Conservation (phyloP, 257 asterid genomes). For the Nicotiana undulata region DNA sequence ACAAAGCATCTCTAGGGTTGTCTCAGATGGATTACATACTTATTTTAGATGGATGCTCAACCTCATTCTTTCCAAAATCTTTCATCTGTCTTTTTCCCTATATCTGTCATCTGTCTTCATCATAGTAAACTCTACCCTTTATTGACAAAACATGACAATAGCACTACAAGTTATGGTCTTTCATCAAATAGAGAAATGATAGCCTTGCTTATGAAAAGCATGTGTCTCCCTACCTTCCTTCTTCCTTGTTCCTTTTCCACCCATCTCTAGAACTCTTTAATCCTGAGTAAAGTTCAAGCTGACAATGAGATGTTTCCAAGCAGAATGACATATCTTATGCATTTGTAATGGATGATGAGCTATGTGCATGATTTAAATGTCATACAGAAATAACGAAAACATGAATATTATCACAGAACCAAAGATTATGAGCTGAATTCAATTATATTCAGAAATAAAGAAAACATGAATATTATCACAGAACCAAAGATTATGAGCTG, state of each 20-base stretch:
- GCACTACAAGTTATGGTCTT: not conserved
- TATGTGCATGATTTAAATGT: not conserved
- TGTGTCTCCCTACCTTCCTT: not conserved
- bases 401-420: not conserved
- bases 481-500: not conserved
- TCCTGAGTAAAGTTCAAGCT: not conserved
- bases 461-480: not conserved
- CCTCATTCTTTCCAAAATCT: not conserved
- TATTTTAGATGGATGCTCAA: not conserved
- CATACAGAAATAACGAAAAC: not conserved
- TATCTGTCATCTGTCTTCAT: not conserved
- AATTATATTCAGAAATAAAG: not conserved
- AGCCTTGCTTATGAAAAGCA: not conserved
- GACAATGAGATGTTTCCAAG: not conserved
- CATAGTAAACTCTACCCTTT: not conserved
- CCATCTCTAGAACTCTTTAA: not conserved
- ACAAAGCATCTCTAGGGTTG: not conserved
- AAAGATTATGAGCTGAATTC: not conserved
- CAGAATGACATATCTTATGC: not conserved
- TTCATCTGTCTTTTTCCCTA: not conserved
- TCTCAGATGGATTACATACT: not conserved
- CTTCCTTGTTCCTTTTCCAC: not conserved
- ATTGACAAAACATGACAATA: not conserved
- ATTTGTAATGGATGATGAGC: not conserved
- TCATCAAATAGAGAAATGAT: not conserved